Conservation (phyloP, 805 yeast genomes). For the Candida chilensis region DNA sequence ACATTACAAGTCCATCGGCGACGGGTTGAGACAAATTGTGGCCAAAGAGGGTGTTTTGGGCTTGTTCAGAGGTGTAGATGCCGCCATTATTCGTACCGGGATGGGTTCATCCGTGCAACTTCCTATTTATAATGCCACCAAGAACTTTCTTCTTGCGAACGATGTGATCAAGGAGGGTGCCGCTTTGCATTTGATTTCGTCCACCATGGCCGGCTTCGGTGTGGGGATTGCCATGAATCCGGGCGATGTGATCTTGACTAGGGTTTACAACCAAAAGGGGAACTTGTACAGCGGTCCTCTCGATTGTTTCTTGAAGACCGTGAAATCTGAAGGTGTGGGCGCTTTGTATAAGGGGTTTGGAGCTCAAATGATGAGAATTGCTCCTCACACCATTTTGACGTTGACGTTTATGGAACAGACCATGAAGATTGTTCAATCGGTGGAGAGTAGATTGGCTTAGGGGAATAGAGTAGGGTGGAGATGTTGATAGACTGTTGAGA, state of each 20-base stretch:
- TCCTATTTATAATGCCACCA: slow-evolving; percentile 80
- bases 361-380: slow-evolving; percentile 87
- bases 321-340: slow-evolving; percentile 69
- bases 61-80: slow-evolving; percentile 84
- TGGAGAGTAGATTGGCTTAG: slow-evolving; percentile 27
- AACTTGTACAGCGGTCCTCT: slow-evolving; percentile 77
- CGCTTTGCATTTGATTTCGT: slow-evolving; percentile 60
- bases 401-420: slow-evolving; percentile 95
- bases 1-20: slow-evolving; percentile 59
- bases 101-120: slow-evolving; percentile 93
- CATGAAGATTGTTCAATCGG: slow-evolving; percentile 45
- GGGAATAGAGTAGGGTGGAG: too few relatives aligned
- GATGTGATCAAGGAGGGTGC: slow-evolving; percentile 55
- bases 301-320: slow-evolving; percentile 83
- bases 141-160: slow-evolving; percentile 46
- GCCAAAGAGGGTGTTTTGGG: slow-evolving; percentile 69
- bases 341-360: slow-evolving; percentile 94
- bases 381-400: slow-evolving; percentile 89
- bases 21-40: slow-evolving; percentile 60
- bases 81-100: slow-evolving; percentile 91
- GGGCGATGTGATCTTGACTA: slow-evolving; percentile 90
- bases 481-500: too few relatives aligned
- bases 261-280: slow-evolving; percentile 93
- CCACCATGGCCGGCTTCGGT: slow-evolving; percentile 79
- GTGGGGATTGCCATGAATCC: slow-evolving; percentile 97